These are phyloP conservation scores for Phytophthora nicotianae DNA, from an alignment of 352 stramenopile genomes.

Conservation along the genomic window DNA sequence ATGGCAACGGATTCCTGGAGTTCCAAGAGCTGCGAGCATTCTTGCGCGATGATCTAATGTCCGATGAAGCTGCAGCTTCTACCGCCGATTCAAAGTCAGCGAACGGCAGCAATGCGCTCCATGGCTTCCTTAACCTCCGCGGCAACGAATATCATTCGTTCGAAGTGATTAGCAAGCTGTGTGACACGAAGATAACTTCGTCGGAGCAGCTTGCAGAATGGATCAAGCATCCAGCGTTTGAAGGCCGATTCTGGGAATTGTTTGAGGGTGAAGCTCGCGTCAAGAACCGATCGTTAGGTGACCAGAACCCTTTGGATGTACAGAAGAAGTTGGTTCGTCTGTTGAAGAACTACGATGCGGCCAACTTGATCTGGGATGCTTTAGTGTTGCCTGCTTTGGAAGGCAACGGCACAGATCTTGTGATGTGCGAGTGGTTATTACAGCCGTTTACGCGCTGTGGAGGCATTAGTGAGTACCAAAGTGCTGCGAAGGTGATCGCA, in stretches of 20 bases:
- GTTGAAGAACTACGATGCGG: conserved; percentile 73
- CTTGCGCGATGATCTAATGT: conserved; percentile 56
- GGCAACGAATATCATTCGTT: conserved; percentile 72
- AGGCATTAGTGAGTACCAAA: conserved; percentile 78
- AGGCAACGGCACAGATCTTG: conserved; percentile 38
- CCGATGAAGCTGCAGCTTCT: conserved; percentile 24
- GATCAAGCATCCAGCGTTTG: conserved; percentile 49
- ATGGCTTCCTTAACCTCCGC: conserved; percentile 66
- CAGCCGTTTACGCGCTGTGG: conserved; percentile 66
- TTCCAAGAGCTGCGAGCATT: conserved; percentile 95
- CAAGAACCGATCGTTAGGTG: conserved; percentile 44
- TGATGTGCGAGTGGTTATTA: conserved; percentile 61
- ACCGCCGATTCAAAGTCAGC: conserved; percentile 11
- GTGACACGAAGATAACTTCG: conserved; percentile 56
- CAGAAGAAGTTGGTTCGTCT: conserved; percentile 80
- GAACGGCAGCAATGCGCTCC: conserved; percentile 55
- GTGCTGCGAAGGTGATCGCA: conserved; percentile 60
- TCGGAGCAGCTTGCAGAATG: conserved; percentile 55
- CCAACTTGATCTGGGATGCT: conserved; percentile 62
- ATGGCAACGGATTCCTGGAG: conserved; percentile 91
- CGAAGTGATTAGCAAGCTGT: conserved; percentile 63
- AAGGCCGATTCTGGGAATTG: conserved; percentile 64
- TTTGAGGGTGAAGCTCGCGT: conserved; percentile 61
- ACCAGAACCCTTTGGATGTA: conserved; percentile 56
- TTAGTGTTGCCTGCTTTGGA: conserved; percentile 56